phyloP scores from a whole-genome alignment of 768 basidiomycete species.

The Thelephora ganbajun region DNA sequence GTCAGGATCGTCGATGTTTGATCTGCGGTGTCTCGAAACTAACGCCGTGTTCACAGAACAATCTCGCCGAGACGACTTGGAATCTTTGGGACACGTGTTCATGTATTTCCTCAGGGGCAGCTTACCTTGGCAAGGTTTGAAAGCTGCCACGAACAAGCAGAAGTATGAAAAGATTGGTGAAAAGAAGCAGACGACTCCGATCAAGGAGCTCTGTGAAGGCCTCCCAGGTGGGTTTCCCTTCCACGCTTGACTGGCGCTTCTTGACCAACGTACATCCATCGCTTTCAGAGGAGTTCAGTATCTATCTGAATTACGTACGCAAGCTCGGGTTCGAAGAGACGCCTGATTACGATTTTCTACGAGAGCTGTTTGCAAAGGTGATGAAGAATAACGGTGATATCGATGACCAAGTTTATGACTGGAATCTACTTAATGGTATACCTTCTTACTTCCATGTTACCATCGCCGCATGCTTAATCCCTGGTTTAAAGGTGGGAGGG shows the following conservation, averaged over 20 bases:
- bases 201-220: constrained; percentile 93
- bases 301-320: constrained; percentile 97
- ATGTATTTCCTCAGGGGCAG: constrained; percentile 99
- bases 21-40: constrained; percentile 4
- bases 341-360: constrained; percentile 95
- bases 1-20: constrained; percentile 27
- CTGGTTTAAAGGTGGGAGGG: constrained; percentile 56
- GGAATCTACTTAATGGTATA: constrained; percentile 81
- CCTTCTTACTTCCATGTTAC: constrained; percentile 1
- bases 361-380: constrained; percentile 89
- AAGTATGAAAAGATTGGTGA: constrained; percentile 99
- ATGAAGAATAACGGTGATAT: constrained; percentile 82
- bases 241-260: constrained; percentile 1
- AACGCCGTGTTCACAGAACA: constrained; percentile 38
- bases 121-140: constrained; percentile 96
- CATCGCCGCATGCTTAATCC: not conserved
- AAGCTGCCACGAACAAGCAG: constrained; percentile 99
- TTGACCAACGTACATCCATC: not conserved
- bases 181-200: constrained; percentile 98
- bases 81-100: constrained; percentile 99
- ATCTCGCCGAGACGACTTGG: constrained; percentile 90
- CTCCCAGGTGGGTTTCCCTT: constrained; percentile 58
- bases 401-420: constrained; percentile 93
- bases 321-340: constrained; percentile 99
- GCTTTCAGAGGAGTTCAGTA: constrained; percentile 83